These are phyloP conservation scores for Penicillium simplicissimum DNA, from an alignment of 495 filamentous ascomycete species.

Conservation along the genomic window DNA sequence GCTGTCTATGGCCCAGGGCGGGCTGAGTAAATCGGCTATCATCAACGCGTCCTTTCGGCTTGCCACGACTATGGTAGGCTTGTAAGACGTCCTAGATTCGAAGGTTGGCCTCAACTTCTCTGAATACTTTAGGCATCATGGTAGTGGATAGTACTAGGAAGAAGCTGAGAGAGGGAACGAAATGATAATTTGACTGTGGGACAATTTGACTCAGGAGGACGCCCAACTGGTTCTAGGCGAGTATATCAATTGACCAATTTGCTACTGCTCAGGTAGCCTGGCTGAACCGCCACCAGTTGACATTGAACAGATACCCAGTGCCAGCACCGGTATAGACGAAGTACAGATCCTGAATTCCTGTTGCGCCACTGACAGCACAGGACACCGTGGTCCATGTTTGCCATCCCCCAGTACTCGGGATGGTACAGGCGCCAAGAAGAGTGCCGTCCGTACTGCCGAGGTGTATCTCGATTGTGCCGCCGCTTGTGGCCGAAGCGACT, in stretches of 20 bases:
- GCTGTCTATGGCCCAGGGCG: neutral
- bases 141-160: too few relatives aligned
- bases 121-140: too few relatives aligned
- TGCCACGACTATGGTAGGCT: too few relatives aligned
- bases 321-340: conserved; percentile 1
- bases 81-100: too few relatives aligned
- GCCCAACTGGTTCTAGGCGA: conserved; percentile 4
- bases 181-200: neutral
- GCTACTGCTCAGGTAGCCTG: neutral
- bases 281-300: conserved; percentile 2
- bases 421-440: conserved; percentile 1
- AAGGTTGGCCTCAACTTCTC: too few relatives aligned
- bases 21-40: too few relatives aligned
- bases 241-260: neutral
- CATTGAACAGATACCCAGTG: conserved; percentile 2
- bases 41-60: too few relatives aligned
- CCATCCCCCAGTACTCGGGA: conserved; percentile 1
- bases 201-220: neutral
- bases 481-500: neutral
- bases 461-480: neutral
- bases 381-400: conserved; percentile 1
- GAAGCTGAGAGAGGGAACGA: too few relatives aligned
- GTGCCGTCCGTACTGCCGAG: neutral
- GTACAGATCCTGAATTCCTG: neutral
- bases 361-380: neutral